phyloP scores from a whole-genome alignment of 1,284 basidiomycete genomes.

The Porodaedalea pini region DNA sequence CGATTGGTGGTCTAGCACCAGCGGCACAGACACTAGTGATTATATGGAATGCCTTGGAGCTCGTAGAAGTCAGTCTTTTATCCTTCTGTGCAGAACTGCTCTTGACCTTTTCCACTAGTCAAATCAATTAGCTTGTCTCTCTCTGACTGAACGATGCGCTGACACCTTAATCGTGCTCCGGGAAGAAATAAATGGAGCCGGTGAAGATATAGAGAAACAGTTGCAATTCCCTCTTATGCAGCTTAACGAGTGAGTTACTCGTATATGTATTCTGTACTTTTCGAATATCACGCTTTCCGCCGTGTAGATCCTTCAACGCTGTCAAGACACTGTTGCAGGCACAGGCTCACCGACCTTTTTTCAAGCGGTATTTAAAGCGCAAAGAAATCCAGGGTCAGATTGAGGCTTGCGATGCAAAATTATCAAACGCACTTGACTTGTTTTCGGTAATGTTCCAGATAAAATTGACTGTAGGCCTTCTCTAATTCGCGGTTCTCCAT shows the following conservation, averaged over 20 bases:
- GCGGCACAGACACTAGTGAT: conserved; percentile 48
- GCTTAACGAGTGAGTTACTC: conserved; percentile 46
- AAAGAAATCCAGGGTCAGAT: conserved; percentile 64
- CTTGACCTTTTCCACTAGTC: conserved; percentile 40
- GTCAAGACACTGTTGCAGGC: conserved; percentile 53
- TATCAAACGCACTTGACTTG: conserved; percentile 51
- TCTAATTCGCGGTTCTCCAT: not conserved
- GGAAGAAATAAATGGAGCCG: conserved; percentile 41
- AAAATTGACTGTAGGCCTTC: not conserved
- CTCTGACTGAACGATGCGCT: conserved; percentile 49
- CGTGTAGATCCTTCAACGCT: conserved; percentile 37
- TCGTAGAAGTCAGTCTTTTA: conserved; percentile 51
- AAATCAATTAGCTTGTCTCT: conserved; percentile 39
- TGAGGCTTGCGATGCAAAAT: conserved; percentile 45
- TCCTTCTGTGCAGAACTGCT: not conserved
- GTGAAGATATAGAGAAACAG: conserved; percentile 32
- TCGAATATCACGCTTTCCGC: not conserved
- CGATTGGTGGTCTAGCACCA: conserved; percentile 50
- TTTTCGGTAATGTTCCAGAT: conserved; percentile 46
- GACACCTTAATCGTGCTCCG: conserved; percentile 42
- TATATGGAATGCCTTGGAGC: conserved; percentile 59
- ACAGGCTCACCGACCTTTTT: conserved; percentile 62
- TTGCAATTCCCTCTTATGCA: conserved; percentile 39
- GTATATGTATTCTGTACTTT: not conserved
- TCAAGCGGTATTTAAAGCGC: conserved; percentile 74